Percentiles rank a stretch among this genome's conserved stretches.
These are phyloP conservation scores for Microdochium bolleyi DNA, from an alignment of 2,329 filamentous ascomycete species.

Conservation along the genomic window DNA sequence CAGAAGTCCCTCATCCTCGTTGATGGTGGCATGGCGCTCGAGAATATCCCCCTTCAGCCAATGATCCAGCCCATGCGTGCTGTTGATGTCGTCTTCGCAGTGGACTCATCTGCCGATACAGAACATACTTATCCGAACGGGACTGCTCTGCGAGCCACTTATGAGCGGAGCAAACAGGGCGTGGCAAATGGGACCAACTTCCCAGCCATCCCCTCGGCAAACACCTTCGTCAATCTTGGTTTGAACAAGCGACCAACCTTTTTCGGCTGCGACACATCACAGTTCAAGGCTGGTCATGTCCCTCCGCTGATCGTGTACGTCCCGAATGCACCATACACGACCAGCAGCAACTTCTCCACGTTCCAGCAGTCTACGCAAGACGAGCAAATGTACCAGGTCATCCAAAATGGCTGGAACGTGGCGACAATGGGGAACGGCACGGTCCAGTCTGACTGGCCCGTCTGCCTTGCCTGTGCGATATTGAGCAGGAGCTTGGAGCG, in stretches of 20 bases:
- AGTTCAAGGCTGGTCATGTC: constrained; percentile 36
- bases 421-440: constrained; percentile 80
- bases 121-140: constrained; percentile 67
- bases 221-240: constrained; percentile 72
- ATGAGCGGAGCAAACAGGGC: constrained; percentile 51
- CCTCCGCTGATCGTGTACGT: constrained; percentile 76
- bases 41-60: constrained; percentile 74
- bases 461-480: constrained; percentile 83
- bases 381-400: constrained; percentile 66
- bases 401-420: constrained; percentile 78
- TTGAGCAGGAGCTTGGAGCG: constrained; percentile 69
- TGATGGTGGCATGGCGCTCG: constrained; percentile 69
- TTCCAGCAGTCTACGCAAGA: constrained; percentile 59
- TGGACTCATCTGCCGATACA: constrained; percentile 72
- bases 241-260: constrained; percentile 70
- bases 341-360: constrained; percentile 71
- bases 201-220: constrained; percentile 62
- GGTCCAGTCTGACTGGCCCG: constrained; percentile 64
- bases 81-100: constrained; percentile 74
- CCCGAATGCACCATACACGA: constrained; percentile 75
- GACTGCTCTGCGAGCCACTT: constrained; percentile 65
- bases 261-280: constrained; percentile 67
- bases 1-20: constrained; percentile 57
- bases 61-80: constrained; percentile 64
- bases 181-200: constrained; percentile 61